A percentile compares a stretch with the other conserved stretches of the same genome.
phyloP scores from a whole-genome alignment of 2,329 filamentous ascomycete species.

The Mollisia scopiformis region DNA sequence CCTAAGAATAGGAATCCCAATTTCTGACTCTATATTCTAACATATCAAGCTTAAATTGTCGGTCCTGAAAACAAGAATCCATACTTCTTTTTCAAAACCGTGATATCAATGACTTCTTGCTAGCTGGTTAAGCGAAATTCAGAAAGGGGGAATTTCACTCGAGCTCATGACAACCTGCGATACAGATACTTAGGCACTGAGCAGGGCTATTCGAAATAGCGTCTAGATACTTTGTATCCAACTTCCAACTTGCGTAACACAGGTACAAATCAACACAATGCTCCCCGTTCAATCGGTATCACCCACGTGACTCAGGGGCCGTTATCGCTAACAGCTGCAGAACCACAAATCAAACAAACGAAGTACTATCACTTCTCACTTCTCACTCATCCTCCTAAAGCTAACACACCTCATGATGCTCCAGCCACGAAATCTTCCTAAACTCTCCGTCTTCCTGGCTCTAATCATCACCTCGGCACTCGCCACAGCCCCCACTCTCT shows the following conservation, averaged over 20 bases:
- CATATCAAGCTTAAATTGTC: too few species aligned
- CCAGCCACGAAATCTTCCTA: not conserved
- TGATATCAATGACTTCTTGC: too few species aligned
- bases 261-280: not conserved
- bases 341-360: not conserved
- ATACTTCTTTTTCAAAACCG: too few species aligned
- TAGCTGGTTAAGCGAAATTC: too few species aligned
- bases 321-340: conserved; percentile 1
- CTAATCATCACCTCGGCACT: conserved; percentile 4
- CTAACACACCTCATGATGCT: not conserved
- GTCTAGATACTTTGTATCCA: too few species aligned
- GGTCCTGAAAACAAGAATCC: too few species aligned
- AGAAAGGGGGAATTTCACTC: too few species aligned
- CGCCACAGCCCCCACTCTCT: conserved; percentile 18
- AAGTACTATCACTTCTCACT: not conserved
- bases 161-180: not conserved
- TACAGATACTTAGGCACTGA: too few species aligned
- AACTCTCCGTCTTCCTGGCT: not conserved
- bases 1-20: too few species aligned
- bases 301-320: conserved; percentile 5
- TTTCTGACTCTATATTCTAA: too few species aligned
- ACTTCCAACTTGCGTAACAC: too few species aligned
- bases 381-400: not conserved
- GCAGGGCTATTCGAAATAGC: too few species aligned
- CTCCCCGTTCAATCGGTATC: not conserved